These are phyloP conservation scores for Astrephomene gubernaculifera DNA, from an alignment of 139 green algal species.

Conservation along the genomic window DNA sequence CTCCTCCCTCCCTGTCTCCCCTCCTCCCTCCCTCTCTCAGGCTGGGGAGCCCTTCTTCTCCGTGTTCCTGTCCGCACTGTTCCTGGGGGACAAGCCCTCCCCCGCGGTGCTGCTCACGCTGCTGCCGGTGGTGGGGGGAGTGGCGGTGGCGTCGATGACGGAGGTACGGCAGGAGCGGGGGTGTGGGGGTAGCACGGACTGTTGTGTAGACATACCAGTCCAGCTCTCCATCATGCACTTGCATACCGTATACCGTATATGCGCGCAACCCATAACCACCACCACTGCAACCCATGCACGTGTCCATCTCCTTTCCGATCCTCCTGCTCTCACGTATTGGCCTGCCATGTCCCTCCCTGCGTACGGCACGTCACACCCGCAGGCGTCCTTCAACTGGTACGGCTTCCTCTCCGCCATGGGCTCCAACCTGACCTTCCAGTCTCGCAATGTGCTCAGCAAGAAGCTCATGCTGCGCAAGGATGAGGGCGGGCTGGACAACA, in stretches of 20 bases:
- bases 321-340: no score
- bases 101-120: conserved; percentile 81
- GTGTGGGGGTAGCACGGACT: no score
- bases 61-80: conserved; percentile 87
- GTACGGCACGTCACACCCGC: no score
- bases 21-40: conserved; percentile 40
- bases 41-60: conserved; percentile 97
- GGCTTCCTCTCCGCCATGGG: conserved; percentile 94
- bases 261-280: no score
- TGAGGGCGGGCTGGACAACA: conserved; percentile 82
- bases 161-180: conserved; percentile 57
- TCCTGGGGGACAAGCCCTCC: conserved; percentile 85
- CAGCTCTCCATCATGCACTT: no score
- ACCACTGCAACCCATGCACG: no score
- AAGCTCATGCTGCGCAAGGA: conserved; percentile 94
- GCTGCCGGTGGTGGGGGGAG: conserved; percentile 93
- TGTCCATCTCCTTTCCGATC: no score
- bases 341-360: no score
- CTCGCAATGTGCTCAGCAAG: conserved; percentile 97
- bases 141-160: conserved; percentile 87
- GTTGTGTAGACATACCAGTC: no score
- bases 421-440: conserved; percentile 95
- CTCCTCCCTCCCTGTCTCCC: background rate
- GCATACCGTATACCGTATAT: no score
- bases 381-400: conserved; percentile 92